Percentiles rank a stretch among this genome's conserved stretches.
phyloP scores from a whole-genome alignment of 345 rosid species.

The Pistacia integerrima region DNA sequence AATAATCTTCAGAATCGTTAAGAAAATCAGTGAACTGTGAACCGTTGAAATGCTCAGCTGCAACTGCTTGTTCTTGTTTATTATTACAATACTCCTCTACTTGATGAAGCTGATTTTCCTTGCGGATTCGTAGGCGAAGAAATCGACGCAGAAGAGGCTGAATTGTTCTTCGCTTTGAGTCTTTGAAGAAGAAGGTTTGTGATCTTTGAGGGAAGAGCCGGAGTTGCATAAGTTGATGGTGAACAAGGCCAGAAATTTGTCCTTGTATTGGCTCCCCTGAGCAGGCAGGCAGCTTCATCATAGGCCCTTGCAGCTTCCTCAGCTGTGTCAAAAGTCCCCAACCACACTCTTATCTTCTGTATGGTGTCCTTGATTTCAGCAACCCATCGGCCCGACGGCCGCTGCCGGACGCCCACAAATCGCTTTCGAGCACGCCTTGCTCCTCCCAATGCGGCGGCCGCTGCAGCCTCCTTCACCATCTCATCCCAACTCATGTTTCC shows the following conservation, averaged over 20 bases:
- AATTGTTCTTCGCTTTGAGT: constrained; percentile 46
- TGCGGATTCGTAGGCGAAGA: constrained; percentile 11
- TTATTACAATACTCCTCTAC: constrained; percentile 22
- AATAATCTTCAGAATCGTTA: constrained; percentile 36
- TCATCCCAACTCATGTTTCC: constrained; percentile 48
- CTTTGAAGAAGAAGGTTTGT: constrained; percentile 61
- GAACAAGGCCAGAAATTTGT: constrained; percentile 59
- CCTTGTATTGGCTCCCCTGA: constrained; percentile 52
- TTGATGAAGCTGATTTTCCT: constrained; percentile 19
- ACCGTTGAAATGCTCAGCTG: constrained; percentile 25
- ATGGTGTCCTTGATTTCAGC: constrained; percentile 66
- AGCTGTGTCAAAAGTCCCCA: constrained; percentile 56
- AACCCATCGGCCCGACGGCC: constrained; percentile 66
- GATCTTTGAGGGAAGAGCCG: constrained; percentile 55
- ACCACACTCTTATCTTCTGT: constrained; percentile 59
- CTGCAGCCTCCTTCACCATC: constrained; percentile 50
- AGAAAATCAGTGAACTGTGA: constrained; percentile 46
- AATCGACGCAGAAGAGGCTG: not conserved
- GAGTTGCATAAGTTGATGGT: constrained; percentile 36
- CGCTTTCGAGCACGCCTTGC: constrained; percentile 45
- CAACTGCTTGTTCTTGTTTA: constrained; percentile 6
- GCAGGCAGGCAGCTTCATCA: constrained; percentile 63
- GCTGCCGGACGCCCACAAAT: constrained; percentile 54
- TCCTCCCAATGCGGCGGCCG: constrained; percentile 39
- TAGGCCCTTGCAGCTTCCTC: constrained; percentile 67